phyloP scores from a whole-genome alignment of 2,329 filamentous ascomycete genomes.

The Stagonosporopsis chrysanthemi region DNA sequence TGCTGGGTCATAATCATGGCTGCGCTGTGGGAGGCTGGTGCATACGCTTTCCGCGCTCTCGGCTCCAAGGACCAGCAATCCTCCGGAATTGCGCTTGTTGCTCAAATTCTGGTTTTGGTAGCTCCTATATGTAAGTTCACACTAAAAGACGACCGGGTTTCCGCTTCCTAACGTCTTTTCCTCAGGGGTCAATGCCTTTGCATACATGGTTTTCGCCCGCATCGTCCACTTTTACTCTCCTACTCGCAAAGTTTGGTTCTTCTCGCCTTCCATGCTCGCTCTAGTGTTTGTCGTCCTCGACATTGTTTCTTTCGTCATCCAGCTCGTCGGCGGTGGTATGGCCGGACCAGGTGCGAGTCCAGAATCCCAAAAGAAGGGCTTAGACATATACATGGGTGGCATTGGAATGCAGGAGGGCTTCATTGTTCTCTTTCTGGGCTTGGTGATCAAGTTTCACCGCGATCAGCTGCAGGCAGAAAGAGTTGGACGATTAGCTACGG shows the following conservation, averaged over 20 bases:
- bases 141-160: slow-evolving; percentile 5
- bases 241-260: slow-evolving; percentile 29
- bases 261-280: slow-evolving; percentile 30
- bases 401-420: slow-evolving; percentile 39
- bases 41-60: slow-evolving; percentile 52
- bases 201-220: slow-evolving; percentile 51
- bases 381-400: slow-evolving; percentile 52
- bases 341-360: slow-evolving; percentile 35
- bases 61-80: slow-evolving; percentile 52
- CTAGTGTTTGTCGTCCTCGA: slow-evolving; percentile 53
- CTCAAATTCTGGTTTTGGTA: slow-evolving; percentile 56
- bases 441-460: slow-evolving; percentile 29
- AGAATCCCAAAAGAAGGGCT: slow-evolving; percentile 45
- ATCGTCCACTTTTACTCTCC: slow-evolving; percentile 49
- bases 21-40: slow-evolving; percentile 52
- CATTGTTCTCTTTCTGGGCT: slow-evolving; percentile 33
- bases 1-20: slow-evolving; percentile 56
- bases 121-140: slow-evolving; percentile 49
- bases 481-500: slow-evolving; percentile 11
- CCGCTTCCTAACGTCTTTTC: slow-evolving; percentile 20
- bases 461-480: slow-evolving; percentile 27
- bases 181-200: slow-evolving; percentile 56
- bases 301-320: slow-evolving; percentile 54
- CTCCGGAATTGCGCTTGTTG: slow-evolving; percentile 39
- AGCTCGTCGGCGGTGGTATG: slow-evolving; percentile 50